Percentiles rank a stretch among this genome's conserved stretches.
phyloP scores from a whole-genome alignment of 495 filamentous ascomycete genomes.

The Penicillium atrosanguineum region DNA sequence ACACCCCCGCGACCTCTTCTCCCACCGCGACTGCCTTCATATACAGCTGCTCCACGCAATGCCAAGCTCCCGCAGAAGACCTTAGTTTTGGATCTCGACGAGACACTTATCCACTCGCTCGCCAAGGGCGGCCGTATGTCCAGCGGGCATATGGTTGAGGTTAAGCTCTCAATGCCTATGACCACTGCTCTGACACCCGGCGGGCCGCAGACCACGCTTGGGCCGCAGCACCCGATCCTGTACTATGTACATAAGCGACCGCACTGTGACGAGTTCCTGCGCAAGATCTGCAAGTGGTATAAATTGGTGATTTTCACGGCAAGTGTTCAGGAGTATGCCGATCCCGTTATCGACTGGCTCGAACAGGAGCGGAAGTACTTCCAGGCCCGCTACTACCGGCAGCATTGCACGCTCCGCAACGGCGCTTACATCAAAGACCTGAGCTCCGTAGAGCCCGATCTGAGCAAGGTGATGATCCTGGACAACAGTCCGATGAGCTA shows the following conservation, averaged over 20 bases:
- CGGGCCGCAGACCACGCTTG: slow-evolving; percentile 60
- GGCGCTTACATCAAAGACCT: slow-evolving; percentile 98
- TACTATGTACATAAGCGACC: slow-evolving; percentile 99
- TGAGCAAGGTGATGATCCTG: slow-evolving; percentile 96
- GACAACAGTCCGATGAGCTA: slow-evolving; percentile 98
- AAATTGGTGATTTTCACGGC: slow-evolving; percentile 97
- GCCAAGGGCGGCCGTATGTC: slow-evolving; percentile 95
- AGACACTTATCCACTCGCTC: slow-evolving; percentile 95
- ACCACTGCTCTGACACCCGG: slow-evolving; percentile 59
- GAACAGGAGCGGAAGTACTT: slow-evolving; percentile 97
- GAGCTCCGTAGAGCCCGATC: slow-evolving; percentile 89
- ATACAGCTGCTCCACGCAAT: slow-evolving; percentile 52
- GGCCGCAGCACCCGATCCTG: slow-evolving; percentile 90
- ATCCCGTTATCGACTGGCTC: slow-evolving; percentile 98
- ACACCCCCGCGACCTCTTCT: slow-evolving; percentile 87
- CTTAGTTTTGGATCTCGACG: slow-evolving; percentile 90
- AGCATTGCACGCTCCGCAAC: slow-evolving; percentile 93
- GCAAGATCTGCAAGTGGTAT: slow-evolving; percentile 96
- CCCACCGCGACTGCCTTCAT: slow-evolving; percentile 80
- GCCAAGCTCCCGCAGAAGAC: slow-evolving; percentile 71
- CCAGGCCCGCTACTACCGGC: slow-evolving; percentile 84
- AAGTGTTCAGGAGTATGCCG: slow-evolving; percentile 96
- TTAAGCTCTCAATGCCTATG: slow-evolving; percentile 71
- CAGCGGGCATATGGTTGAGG: slow-evolving; percentile 98
- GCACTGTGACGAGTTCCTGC: slow-evolving; percentile 93